phyloP scores from a whole-genome alignment of 495 filamentous ascomycete species.

The Oidiodendron maius region DNA sequence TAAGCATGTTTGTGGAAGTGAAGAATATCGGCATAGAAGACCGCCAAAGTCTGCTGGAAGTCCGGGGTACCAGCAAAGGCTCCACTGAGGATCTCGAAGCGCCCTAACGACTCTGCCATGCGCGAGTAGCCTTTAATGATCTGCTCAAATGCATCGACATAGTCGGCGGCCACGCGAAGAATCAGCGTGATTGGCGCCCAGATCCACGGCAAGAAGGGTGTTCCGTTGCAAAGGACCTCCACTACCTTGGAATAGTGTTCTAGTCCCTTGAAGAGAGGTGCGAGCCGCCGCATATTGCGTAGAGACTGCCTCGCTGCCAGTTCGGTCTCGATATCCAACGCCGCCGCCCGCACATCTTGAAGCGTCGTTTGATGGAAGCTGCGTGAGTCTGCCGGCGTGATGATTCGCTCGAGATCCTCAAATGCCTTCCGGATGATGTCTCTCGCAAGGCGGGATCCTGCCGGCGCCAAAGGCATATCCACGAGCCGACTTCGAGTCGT shows the following conservation, averaged over 20 bases:
- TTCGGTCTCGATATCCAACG: not conserved
- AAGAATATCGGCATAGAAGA: conserved; percentile 7
- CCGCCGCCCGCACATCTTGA: not conserved
- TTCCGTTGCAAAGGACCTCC: not conserved
- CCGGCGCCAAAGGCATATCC: not conserved
- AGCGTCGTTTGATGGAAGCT: not conserved
- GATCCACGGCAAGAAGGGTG: not conserved
- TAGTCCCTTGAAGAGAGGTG: not conserved
- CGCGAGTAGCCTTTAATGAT: not conserved
- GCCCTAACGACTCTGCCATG: not conserved
- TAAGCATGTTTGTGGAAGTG: conserved; percentile 37
- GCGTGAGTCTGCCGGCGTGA: not conserved
- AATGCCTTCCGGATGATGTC: not conserved
- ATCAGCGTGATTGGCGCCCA: not conserved
- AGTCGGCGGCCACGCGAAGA: not conserved
- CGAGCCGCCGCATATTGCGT: not conserved
- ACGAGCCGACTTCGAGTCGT: too few relatives aligned
- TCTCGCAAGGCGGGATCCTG: not conserved
- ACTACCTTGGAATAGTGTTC: not conserved
- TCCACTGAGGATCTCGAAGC: conserved; percentile 1
- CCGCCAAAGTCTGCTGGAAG: conserved; percentile 32
- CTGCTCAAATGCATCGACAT: not conserved
- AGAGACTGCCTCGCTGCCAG: not conserved
- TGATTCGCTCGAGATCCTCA: not conserved
- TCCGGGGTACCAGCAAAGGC: conserved; percentile 16